These are phyloP conservation scores for Catharanthus roseus DNA, from an alignment of 257 asterid genomes.

Conservation along the genomic window DNA sequence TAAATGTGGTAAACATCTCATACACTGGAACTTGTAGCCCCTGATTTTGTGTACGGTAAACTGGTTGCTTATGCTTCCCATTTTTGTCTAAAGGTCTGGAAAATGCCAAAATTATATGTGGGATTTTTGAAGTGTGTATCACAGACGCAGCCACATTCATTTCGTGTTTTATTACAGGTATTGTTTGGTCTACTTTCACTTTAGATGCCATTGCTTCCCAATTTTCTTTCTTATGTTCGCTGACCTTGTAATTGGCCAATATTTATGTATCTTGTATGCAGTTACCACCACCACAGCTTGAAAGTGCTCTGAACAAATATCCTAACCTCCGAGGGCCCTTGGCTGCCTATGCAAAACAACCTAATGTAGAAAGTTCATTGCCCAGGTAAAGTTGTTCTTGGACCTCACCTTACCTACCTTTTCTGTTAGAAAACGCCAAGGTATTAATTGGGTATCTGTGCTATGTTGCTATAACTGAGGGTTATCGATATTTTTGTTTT, in stretches of 20 bases:
- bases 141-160: conserved; percentile 94
- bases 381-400: conserved; percentile 52
- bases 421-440: not conserved
- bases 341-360: conserved; percentile 54
- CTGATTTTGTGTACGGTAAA: not conserved
- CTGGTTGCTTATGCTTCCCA: conserved; percentile 13
- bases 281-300: conserved; percentile 96
- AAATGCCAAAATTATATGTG: conserved; percentile 90
- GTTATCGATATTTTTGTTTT: not conserved
- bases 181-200: not conserved
- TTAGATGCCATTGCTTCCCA: not conserved
- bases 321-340: conserved; percentile 76
- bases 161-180: conserved; percentile 84
- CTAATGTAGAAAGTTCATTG: conserved; percentile 47
- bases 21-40: not conserved
- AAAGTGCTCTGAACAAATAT: conserved; percentile 80
- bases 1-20: not conserved
- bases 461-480: no score
- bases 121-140: conserved; percentile 92
- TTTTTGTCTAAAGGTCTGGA: conserved; percentile 70
- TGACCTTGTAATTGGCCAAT: conserved; percentile 10
- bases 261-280: conserved; percentile 38
- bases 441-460: not conserved
- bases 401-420: not conserved
- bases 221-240: not conserved